Conservation (phyloP, 2,329 filamentous ascomycete species). For the Pseudogymnoascus sp. region DNA sequence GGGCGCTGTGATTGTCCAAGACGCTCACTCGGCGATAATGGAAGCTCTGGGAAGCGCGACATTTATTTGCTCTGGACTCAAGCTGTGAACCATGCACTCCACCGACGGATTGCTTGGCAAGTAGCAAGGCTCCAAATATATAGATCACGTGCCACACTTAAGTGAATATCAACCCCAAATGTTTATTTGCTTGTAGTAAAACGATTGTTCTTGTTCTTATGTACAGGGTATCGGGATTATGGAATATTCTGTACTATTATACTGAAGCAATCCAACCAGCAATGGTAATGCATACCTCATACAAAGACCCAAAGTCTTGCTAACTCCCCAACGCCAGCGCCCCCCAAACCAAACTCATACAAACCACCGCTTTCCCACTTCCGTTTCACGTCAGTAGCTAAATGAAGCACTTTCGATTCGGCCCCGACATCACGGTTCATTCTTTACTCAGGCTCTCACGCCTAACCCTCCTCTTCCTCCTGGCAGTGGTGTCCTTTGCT, state of each 20-base stretch:
- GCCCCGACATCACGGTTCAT: slow-evolving; percentile 16
- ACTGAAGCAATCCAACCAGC: slow-evolving; percentile 4
- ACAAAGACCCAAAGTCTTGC: slow-evolving; percentile 8
- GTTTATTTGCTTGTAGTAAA: background rate
- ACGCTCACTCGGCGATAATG: background rate
- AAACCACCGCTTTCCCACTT: background rate
- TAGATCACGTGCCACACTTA: background rate
- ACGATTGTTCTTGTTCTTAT: background rate
- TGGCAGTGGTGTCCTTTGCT: slow-evolving; percentile 48
- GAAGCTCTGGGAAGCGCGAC: slow-evolving; percentile 1
- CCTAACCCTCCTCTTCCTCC: slow-evolving; percentile 45
- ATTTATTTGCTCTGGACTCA: slow-evolving; percentile 6
- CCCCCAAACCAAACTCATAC: background rate
- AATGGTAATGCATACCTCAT: slow-evolving; percentile 9
- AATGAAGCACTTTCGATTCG: slow-evolving; percentile 31
- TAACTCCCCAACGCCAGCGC: slow-evolving; percentile 13
- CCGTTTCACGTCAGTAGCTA: slow-evolving; percentile 17
- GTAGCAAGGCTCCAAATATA: background rate
- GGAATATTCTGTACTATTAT: background rate
- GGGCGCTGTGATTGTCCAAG: slow-evolving; percentile 1
- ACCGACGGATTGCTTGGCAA: background rate
- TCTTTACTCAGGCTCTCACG: slow-evolving; percentile 19
- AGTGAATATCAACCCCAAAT: background rate
- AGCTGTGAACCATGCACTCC: slow-evolving; percentile 2
- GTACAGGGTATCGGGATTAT: slow-evolving; percentile 3